These are phyloP conservation scores for Cladosporium sp. DNA, from an alignment of 2,329 filamentous ascomycete genomes.

Conservation along the genomic window DNA sequence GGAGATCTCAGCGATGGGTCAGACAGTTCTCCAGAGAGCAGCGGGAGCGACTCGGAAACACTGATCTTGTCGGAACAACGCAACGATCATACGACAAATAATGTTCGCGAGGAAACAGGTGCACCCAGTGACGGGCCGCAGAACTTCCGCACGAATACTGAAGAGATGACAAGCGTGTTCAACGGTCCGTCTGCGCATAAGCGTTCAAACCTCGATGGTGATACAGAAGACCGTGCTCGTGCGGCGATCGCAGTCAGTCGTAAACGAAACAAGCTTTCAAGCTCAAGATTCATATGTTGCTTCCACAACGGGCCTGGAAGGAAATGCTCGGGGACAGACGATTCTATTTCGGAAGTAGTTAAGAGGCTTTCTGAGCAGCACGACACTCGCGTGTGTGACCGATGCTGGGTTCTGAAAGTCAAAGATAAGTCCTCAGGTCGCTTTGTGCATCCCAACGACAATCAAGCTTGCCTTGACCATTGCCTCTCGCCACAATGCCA, in stretches of 20 bases:
- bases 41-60: background rate
- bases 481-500: constrained; percentile 1
- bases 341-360: background rate
- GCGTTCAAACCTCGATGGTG: background rate
- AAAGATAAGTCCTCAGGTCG: background rate
- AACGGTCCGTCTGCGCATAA: background rate
- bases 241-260: background rate
- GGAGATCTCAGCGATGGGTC: background rate
- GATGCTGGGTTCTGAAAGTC: background rate
- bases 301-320: background rate
- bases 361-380: background rate
- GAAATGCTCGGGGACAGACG: background rate
- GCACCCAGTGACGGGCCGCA: background rate
- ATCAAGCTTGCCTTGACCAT: background rate
- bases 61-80: background rate
- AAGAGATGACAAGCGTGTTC: background rate
- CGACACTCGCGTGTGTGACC: background rate
- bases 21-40: background rate
- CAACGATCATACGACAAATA: background rate
- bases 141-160: background rate
- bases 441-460: background rate
- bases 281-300: background rate
- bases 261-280: background rate
- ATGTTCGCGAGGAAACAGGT: background rate
- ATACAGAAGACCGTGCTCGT: background rate